These are phyloP conservation scores for Russula sp. DNA, from an alignment of 768 basidiomycete genomes.

Conservation along the genomic window DNA sequence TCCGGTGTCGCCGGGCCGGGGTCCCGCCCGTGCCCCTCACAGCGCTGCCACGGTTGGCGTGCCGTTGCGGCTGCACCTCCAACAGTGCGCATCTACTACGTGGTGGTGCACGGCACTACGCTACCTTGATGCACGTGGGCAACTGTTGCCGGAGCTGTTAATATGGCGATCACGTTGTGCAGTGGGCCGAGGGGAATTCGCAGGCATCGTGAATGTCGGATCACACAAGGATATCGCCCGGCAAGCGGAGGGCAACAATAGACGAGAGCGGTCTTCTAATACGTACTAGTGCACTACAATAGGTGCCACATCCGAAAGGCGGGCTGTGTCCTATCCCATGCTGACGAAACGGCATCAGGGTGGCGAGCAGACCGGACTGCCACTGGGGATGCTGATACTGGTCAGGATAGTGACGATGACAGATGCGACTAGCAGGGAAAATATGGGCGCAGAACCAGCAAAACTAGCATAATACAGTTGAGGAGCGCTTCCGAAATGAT, in stretches of 20 bases:
- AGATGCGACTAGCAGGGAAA: not conserved
- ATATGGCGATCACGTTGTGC: not conserved
- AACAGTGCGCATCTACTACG: not conserved
- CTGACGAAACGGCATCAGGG: not conserved
- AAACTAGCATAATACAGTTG: not conserved
- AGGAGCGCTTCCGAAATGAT: not conserved
- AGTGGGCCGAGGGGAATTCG: slow-evolving; percentile 5
- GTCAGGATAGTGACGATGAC: no score
- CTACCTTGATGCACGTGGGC: not conserved
- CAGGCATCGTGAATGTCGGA: slow-evolving; percentile 5
- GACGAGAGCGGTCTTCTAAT: not conserved
- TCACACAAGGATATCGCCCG: not conserved
- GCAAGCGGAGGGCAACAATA: not conserved
- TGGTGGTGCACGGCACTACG: not conserved
- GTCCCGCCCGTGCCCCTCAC: no score
- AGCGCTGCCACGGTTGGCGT: no score
- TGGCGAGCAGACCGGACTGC: not conserved
- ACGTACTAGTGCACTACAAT: slow-evolving; percentile 5
- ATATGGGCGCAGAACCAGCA: not conserved
- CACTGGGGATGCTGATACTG: not conserved
- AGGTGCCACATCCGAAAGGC: slow-evolving; percentile 1
- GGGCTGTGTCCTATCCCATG: not conserved
- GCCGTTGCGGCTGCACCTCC: no score
- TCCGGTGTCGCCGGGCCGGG: no score
- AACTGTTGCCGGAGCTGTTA: no score